Conservation (phyloP, 106 monocot species). For the Allium cepa region DNA sequence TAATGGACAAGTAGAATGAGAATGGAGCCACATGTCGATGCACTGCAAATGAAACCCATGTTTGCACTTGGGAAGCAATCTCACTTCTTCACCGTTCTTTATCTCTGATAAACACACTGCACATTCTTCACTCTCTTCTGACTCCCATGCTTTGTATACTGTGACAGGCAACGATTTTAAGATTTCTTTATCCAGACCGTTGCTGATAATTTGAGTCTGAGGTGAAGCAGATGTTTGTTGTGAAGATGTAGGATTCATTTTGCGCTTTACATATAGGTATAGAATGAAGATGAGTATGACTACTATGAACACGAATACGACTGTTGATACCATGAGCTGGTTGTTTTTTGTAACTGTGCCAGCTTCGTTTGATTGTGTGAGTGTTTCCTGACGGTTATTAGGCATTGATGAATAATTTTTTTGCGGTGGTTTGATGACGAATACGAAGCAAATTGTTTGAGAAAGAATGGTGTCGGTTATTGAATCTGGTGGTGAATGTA, state of each 20-base stretch:
- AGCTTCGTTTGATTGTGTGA: neutral
- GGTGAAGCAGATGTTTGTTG: neutral
- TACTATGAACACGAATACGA: conserved; percentile 24
- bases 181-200: conserved; percentile 14
- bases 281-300: conserved; percentile 23
- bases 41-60: neutral
- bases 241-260: neutral
- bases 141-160: neutral
- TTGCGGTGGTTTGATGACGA: too few species aligned
- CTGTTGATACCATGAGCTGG: conserved; percentile 23
- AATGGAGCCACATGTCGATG: too few species aligned
- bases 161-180: conserved; percentile 19
- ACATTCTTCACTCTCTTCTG: conserved; percentile 20
- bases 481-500: too few species aligned
- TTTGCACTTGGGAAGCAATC: conserved; percentile 41
- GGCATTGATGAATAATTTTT: too few species aligned
- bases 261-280: conserved; percentile 24
- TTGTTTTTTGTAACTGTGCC: conserved; percentile 1
- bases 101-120: conserved; percentile 24
- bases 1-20: too few species aligned
- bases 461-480: too few species aligned
- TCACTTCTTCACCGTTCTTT: conserved; percentile 16
- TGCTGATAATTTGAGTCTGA: neutral
- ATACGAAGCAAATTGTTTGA: too few species aligned
- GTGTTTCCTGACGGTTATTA: neutral